Percentiles rank a stretch among this genome's conserved stretches.
Evolutionary conservation across 176 grass and related monocot species (phyloP).

Genomic region (Rhynchospora pubera): DNA sequence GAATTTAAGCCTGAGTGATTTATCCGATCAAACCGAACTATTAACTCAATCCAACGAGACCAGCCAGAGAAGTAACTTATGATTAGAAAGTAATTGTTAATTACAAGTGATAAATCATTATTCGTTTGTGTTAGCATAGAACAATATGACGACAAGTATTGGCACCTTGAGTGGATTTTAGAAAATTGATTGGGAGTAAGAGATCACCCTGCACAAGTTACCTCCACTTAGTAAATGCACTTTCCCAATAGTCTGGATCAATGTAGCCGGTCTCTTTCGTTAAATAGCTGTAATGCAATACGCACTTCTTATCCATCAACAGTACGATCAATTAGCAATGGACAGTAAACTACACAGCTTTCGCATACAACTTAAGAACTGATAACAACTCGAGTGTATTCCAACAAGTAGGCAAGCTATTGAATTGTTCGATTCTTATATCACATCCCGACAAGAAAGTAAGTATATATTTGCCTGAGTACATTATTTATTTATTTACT

Average conservation of each 20-base stretch:
- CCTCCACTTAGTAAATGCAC: slow-evolving; percentile 4
- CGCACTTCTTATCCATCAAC: neutral
- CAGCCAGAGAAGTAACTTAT: neutral
- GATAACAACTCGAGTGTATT: neutral
- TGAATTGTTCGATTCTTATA: neutral
- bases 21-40: neutral
- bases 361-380: neutral
- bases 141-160: neutral
- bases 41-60: neutral
- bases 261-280: neutral
- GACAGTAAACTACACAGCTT: neutral
- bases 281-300: neutral
- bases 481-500: neutral
- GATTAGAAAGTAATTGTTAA: neutral
- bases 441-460: neutral
- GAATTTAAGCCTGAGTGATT: neutral
- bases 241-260: neutral
- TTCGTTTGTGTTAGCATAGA: neutral
- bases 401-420: neutral
- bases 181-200: neutral
- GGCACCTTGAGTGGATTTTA: neutral
- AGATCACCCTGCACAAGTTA: neutral
- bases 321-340: neutral
- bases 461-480: neutral
- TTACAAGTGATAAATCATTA: neutral